A percentile compares a stretch with the other conserved stretches of the same genome.
These are phyloP conservation scores for Zymoseptoria crescenta DNA, from an alignment of 2,329 filamentous ascomycete species.

Conservation along the genomic window DNA sequence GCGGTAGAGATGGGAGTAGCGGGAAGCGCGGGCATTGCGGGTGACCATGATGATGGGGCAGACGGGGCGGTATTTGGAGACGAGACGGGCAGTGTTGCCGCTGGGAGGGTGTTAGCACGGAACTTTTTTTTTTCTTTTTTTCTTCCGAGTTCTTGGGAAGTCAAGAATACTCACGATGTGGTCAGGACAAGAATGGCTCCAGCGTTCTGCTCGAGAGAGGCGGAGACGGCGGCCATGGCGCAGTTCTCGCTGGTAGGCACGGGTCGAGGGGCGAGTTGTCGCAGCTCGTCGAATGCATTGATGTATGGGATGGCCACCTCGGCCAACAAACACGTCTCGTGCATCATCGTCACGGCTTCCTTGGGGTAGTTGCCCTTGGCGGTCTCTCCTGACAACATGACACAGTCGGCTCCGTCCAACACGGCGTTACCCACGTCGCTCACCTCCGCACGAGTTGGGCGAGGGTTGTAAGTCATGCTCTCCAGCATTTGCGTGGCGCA, in stretches of 20 bases:
- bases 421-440: conserved; percentile 98
- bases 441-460: conserved; percentile 95
- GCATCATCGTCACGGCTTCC: conserved; percentile 95
- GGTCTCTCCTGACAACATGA: conserved; percentile 99
- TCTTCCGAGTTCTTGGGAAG: too few relatives aligned
- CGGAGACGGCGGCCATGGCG: conserved; percentile 92
- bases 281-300: conserved; percentile 92
- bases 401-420: conserved; percentile 94
- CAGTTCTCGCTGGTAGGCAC: conserved; percentile 87
- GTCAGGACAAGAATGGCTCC: conserved; percentile 94
- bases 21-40: conserved; percentile 70
- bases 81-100: conserved; percentile 84
- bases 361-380: conserved; percentile 93
- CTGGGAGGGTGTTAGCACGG: conserved; percentile 42
- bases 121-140: too few relatives aligned
- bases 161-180: conserved; percentile 71
- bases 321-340: conserved; percentile 91
- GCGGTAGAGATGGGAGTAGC: conserved; percentile 92
- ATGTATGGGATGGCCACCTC: conserved; percentile 97
- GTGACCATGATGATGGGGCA: conserved; percentile 99
- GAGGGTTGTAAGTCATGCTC: conserved; percentile 99
- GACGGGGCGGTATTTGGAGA: conserved; percentile 97
- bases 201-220: conserved; percentile 91
- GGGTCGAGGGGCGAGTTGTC: conserved; percentile 72
- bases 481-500: conserved; percentile 99